A percentile compares a stretch with the other conserved stretches of the same genome.
These are phyloP conservation scores for Amanita molliuscula DNA, from an alignment of 768 basidiomycete genomes.

Conservation along the genomic window DNA sequence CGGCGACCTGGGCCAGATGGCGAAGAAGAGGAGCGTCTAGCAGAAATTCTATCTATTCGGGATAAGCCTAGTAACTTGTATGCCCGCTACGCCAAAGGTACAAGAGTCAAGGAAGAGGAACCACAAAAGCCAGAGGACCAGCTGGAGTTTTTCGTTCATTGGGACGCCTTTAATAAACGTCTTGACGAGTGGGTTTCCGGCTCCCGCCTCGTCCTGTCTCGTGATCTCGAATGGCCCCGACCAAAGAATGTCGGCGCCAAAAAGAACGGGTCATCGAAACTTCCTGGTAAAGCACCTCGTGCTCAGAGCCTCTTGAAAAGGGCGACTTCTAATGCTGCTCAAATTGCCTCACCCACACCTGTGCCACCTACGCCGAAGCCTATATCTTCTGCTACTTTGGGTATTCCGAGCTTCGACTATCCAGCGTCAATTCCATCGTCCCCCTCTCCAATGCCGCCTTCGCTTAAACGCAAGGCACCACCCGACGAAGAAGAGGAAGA, in stretches of 20 bases:
- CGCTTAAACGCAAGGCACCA: slow-evolving; percentile 58
- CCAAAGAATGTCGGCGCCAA: slow-evolving; percentile 60
- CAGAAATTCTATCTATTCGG: slow-evolving; percentile 92
- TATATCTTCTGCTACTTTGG: background rate
- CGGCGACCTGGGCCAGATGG: slow-evolving; percentile 69
- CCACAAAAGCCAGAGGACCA: slow-evolving; percentile 57
- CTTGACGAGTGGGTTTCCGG: slow-evolving; percentile 96
- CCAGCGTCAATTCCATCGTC: slow-evolving; percentile 28
- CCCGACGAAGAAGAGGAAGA: slow-evolving; percentile 63
- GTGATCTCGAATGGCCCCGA: slow-evolving; percentile 94
- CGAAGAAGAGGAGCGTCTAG: slow-evolving; percentile 79
- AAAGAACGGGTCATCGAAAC: slow-evolving; percentile 42
- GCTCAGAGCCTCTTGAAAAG: slow-evolving; percentile 52
- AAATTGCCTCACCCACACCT: slow-evolving; percentile 48
- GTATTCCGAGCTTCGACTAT: slow-evolving; percentile 25
- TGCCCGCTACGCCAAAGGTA: slow-evolving; percentile 31
- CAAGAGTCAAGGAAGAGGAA: slow-evolving; percentile 30
- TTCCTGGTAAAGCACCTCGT: slow-evolving; percentile 55
- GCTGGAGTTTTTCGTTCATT: slow-evolving; percentile 95
- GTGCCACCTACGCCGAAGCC: slow-evolving; percentile 38
- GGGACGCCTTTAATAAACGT: slow-evolving; percentile 99
- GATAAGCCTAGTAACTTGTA: slow-evolving; percentile 68
- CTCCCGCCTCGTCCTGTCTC: slow-evolving; percentile 69
- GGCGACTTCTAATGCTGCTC: slow-evolving; percentile 58
- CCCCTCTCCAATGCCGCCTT: slow-evolving; percentile 40